Conservation (phyloP, 1,284 basidiomycete genomes). For the Puccinia triticina region DNA sequence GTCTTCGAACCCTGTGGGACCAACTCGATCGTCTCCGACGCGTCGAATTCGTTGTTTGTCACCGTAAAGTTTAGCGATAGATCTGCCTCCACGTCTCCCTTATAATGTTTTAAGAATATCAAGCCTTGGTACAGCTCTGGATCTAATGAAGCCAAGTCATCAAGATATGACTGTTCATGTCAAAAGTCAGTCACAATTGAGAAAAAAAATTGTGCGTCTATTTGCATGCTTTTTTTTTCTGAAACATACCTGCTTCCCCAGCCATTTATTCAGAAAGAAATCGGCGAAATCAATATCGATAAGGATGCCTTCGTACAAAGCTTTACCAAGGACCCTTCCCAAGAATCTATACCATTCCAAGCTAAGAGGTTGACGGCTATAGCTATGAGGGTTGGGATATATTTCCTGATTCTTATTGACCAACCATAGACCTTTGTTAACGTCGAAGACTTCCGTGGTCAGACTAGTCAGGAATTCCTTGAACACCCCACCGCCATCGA, state of each 20-base stretch:
- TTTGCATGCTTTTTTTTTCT: slow-evolving; percentile 52
- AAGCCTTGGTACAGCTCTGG: slow-evolving; percentile 89
- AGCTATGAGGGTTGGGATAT: slow-evolving; percentile 89
- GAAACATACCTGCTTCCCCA: slow-evolving; percentile 63
- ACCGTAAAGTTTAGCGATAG: slow-evolving; percentile 90
- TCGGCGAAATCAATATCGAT: slow-evolving; percentile 94
- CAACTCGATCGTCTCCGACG: slow-evolving; percentile 76
- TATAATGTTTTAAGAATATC: slow-evolving; percentile 88
- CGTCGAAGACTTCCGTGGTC: slow-evolving; percentile 90
- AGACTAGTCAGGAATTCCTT: slow-evolving; percentile 95
- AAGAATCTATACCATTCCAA: slow-evolving; percentile 93
- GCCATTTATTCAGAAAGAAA: slow-evolving; percentile 83
- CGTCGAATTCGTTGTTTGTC: slow-evolving; percentile 85
- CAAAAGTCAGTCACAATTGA: background rate
- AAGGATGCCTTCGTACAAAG: slow-evolving; percentile 93
- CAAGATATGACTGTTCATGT: slow-evolving; percentile 62
- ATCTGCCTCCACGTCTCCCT: slow-evolving; percentile 78
- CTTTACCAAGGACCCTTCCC: slow-evolving; percentile 89
- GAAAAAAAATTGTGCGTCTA: background rate
- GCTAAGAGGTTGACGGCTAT: slow-evolving; percentile 82
- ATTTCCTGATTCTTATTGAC: slow-evolving; percentile 86
- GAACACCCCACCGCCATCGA: slow-evolving; percentile 95
- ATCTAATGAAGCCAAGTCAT: slow-evolving; percentile 88
- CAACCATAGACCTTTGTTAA: slow-evolving; percentile 89
- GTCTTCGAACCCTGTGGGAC: slow-evolving; percentile 81